phyloP scores from a whole-genome alignment of 1,284 basidiomycete genomes.

The Anthracocystis walkeri region DNA sequence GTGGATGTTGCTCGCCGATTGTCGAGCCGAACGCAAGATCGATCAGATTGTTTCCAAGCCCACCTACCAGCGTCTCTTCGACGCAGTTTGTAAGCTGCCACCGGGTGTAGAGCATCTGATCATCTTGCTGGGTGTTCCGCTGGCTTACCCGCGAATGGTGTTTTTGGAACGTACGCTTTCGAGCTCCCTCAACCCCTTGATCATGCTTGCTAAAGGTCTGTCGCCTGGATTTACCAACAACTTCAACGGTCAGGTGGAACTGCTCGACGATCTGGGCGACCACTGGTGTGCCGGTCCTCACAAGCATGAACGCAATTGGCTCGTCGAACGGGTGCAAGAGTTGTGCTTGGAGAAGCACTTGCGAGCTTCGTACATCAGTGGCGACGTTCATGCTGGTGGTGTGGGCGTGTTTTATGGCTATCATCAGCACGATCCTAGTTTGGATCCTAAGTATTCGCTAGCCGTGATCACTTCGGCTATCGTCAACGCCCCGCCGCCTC shows the following conservation, averaged over 20 bases:
- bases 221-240: constrained; percentile 65
- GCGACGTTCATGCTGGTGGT: constrained; percentile 66
- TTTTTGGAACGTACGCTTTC: constrained; percentile 64
- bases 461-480: constrained; percentile 67
- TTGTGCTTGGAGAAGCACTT: constrained; percentile 58
- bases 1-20: constrained; percentile 65
- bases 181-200: constrained; percentile 61
- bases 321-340: constrained; percentile 76
- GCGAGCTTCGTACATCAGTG: constrained; percentile 64
- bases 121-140: constrained; percentile 68
- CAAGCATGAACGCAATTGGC: constrained; percentile 89
- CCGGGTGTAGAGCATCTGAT: constrained; percentile 64
- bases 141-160: constrained; percentile 69
- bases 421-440: constrained; percentile 55
- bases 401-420: constrained; percentile 55
- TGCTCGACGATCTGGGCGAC: constrained; percentile 75
- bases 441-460: constrained; percentile 65
- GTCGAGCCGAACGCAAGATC: constrained; percentile 66
- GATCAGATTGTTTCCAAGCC: constrained; percentile 62
- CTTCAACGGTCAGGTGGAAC: constrained; percentile 68
- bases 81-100: constrained; percentile 56
- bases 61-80: constrained; percentile 62
- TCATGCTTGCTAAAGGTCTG: constrained; percentile 63
- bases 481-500: constrained; percentile 76
- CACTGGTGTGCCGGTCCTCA: constrained; percentile 76